Base-by-base conservation (phyloP, 2,329 filamentous ascomycete species). In the Fonsecaea pedrosoi region DNA sequence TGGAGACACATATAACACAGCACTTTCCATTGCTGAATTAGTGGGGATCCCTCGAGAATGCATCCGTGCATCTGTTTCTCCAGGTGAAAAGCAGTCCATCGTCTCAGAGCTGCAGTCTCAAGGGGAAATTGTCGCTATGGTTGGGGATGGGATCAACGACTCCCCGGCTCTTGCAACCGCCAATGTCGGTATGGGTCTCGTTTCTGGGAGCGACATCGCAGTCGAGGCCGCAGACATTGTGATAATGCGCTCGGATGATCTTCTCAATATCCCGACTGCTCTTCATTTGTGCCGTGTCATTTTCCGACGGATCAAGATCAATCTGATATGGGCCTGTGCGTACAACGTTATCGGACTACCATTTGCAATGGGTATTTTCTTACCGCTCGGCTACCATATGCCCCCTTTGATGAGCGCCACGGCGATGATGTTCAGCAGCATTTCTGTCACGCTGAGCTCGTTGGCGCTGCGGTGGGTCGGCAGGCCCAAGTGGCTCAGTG, bases 91-190 rank as follows among this genome's bases (percentile, higher is more conserved):
- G 77, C 94, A 96, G 77, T 83, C 86, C 34, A 96, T 98, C 72
- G 85, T 99, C 73, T 86, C 88, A 58, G 82, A 90, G 62, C 85
- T 98, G 18, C 92, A 97, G 80, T 82, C 84, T 0, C 79, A 84
- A 59, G 92, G 92, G 68, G 87, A 93, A 73, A 83, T 90, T 58
- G 92, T 98, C 32, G 95, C 92, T 72, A 99, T 99, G 95, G 94
- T 98, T 13, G 94, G 95, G 60, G 95, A 99, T 78, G 95, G 95
- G 50, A 97, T 99, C 85, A 99, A 99, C 79, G 95, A 99, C 81
- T 97, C 93, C 0, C 95, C 95, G 0, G 95, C 95, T 0, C 87
- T 99, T 10, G 95, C 93, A 0, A 96, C 93, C 0, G 94, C 95
- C 10, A 89, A 96, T 73, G 89, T 98, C 34, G 95, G 95, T 70